Evolutionary conservation across 2,329 filamentous ascomycete species (phyloP).

Genomic region (Colletotrichum tabaci): DNA sequence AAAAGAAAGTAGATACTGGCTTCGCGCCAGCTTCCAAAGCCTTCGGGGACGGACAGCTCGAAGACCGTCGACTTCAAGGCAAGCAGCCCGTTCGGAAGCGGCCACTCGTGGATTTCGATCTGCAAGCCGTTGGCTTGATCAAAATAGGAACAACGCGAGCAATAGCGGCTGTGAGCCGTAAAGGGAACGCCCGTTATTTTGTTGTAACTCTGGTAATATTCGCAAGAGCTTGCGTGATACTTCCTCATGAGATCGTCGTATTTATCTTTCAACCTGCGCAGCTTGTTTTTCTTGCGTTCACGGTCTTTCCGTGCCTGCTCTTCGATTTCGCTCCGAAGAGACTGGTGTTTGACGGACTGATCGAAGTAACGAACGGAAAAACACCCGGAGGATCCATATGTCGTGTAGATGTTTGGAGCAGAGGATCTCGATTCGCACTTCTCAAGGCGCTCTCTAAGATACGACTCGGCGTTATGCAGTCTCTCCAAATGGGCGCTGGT

Average conservation of each 20-base stretch:
- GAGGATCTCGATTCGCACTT: slow-evolving; percentile 43
- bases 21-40: slow-evolving; percentile 65
- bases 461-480: slow-evolving; percentile 61
- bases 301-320: slow-evolving; percentile 49
- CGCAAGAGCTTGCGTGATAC: slow-evolving; percentile 28
- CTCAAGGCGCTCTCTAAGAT: slow-evolving; percentile 56
- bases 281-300: slow-evolving; percentile 52
- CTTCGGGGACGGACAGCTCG: slow-evolving; percentile 61
- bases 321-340: slow-evolving; percentile 1
- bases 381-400: slow-evolving; percentile 51
- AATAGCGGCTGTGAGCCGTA: slow-evolving; percentile 44
- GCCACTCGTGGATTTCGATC: slow-evolving; percentile 71
- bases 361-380: slow-evolving; percentile 67
- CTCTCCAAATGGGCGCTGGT: slow-evolving; percentile 60
- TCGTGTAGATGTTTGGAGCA: slow-evolving; percentile 51
- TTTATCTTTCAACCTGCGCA: slow-evolving; percentile 46
- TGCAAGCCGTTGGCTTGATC: slow-evolving; percentile 53
- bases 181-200: background rate
- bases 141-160: slow-evolving; percentile 54
- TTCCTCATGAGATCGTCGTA: slow-evolving; percentile 49
- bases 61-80: slow-evolving; percentile 65
- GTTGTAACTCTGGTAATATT: background rate
- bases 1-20: slow-evolving; percentile 58
- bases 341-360: slow-evolving; percentile 49
- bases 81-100: slow-evolving; percentile 55